Evolutionary conservation across 2,329 filamentous ascomycete genomes (phyloP).

Genomic region (Aspergillus sp.): DNA sequence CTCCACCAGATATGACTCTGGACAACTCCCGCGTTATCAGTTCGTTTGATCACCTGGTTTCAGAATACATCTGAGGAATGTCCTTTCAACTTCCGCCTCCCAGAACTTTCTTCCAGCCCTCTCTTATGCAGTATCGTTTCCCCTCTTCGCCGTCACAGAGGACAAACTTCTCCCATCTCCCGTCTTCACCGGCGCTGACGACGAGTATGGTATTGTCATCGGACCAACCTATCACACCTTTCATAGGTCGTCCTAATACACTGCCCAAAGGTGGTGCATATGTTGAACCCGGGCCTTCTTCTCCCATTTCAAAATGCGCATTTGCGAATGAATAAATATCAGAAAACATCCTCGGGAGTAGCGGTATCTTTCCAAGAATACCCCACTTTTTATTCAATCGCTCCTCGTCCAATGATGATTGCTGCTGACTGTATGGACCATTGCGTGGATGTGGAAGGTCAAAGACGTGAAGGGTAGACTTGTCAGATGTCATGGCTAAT

Average conservation of each 20-base stretch:
- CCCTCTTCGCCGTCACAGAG: constrained; percentile 69
- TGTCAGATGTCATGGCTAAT: constrained; percentile 92
- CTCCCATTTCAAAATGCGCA: constrained; percentile 77
- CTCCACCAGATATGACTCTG: not conserved
- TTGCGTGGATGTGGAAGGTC: constrained; percentile 63
- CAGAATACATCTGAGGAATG: not conserved
- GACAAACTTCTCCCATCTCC: constrained; percentile 84
- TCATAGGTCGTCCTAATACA: constrained; percentile 63
- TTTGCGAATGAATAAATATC: constrained; percentile 86
- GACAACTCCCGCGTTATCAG: not conserved
- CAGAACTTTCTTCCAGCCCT: constrained; percentile 82
- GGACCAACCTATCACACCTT: constrained; percentile 84
- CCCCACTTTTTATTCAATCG: constrained; percentile 76
- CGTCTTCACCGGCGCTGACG: constrained; percentile 75
- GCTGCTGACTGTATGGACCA: constrained; percentile 34
- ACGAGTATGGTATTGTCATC: constrained; percentile 72
- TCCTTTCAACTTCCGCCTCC: constrained; percentile 36
- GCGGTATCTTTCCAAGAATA: constrained; percentile 75
- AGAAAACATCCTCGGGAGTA: constrained; percentile 83
- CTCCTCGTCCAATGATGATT: constrained; percentile 39
- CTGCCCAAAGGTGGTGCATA: constrained; percentile 53
- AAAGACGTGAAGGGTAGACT: constrained; percentile 92
- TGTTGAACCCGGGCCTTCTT: constrained; percentile 57
- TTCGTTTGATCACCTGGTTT: not conserved
- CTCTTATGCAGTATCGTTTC: constrained; percentile 63